Base-by-base conservation (phyloP, 306 rosid genomes). In the Quercus variabilis region DNA sequence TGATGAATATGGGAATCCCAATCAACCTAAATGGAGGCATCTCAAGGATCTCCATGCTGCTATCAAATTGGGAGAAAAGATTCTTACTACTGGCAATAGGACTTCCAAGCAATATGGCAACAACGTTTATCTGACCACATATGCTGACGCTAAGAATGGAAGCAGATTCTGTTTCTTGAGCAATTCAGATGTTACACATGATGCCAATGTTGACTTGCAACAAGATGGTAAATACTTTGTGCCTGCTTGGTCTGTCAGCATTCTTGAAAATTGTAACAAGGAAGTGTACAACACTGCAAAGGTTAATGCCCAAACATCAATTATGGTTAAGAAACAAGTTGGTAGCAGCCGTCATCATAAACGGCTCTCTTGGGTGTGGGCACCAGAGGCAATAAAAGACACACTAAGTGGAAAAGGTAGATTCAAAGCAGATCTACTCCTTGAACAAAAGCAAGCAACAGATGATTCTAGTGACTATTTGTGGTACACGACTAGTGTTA, bases 401-500 rank as follows among this genome's bases (percentile, higher is more conserved):
- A 77, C 83, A 51, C 74, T 86, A 14, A 35, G 33, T 21, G 89
- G 84, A 1, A 80, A 63, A 64, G 84, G 80, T 20, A 71, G 65
- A 1, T 57, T 62, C 15, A 2, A 1, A 69, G 13, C 82, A 11
- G 15, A 13, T 49, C 17, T 49, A 49, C 54, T 87, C 2, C 0
- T 87, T 35, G 95, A 91, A 73, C 90, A 91, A 74, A 91, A 87
- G 46, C 79, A 57, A 0, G 83, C 18, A 43, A 56, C 86, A 3
- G 71, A 41, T 51, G 94, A 88, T 78, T 78, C 70, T 13, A 83
- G 85, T 74, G 94, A 90, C 69, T 88, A 84, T 73, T 86, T 88
- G 41, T 90, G 91, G 95, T 87, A 91, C 84, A 87, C 82, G 69
- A 89, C 89, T 14, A 87, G 83, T 89, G 54, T 49, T 12, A 13